Evolutionary conservation across 169 alveolate genomes (phyloP), one percentile per base, ranked within the genome.

Genomic region (Blepharisma undulans): DNA sequence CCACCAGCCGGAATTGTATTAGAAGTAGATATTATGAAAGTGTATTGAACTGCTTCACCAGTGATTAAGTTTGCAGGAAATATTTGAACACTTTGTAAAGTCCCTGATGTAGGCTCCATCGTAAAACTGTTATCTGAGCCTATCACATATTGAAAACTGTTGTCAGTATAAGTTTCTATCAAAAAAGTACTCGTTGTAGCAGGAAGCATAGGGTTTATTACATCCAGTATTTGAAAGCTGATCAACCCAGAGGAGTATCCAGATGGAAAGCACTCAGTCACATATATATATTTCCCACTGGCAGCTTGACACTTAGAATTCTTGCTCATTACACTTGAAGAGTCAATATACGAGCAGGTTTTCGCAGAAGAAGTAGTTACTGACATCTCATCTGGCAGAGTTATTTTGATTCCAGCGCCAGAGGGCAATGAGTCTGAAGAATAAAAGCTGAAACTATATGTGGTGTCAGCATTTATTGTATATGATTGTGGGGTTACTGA

Each of bases 1-100:
- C 84, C 84, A 8, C 72, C 81, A 25, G 27, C 27, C 12, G 91
- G 91, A 3, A 86, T 66, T 3, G 80, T 27, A 18, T 60, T 86
- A 8, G 34, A 21, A 32, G 81, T 61, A 21, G 25, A 21, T 21
- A 86, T 60, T 18, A 21, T 71, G 66, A 86, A 86, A 21, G 48
- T 27, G 27, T 66, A 86, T 14, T 32, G 32, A 7, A 30, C 29
- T 21, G 72, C 6, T 33, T 66, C 91, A 19, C 71, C 48, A 8
- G 72, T 72, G 10, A 21, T 21, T 5, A 34, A 32, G 14, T 78
- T 32, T 2, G 34, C 25, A 78, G 86, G 29, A 5, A 34, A 78
- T 78, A 78, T 78, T 78, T 27, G 34, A 14, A 78, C 66, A 18
- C 66, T 48, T 48, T 48, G 29, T 12, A 34, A 78, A 78, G 60